Conservation (phyloP, 2,329 filamentous ascomycete species). For the Aspergillus proliferans region DNA sequence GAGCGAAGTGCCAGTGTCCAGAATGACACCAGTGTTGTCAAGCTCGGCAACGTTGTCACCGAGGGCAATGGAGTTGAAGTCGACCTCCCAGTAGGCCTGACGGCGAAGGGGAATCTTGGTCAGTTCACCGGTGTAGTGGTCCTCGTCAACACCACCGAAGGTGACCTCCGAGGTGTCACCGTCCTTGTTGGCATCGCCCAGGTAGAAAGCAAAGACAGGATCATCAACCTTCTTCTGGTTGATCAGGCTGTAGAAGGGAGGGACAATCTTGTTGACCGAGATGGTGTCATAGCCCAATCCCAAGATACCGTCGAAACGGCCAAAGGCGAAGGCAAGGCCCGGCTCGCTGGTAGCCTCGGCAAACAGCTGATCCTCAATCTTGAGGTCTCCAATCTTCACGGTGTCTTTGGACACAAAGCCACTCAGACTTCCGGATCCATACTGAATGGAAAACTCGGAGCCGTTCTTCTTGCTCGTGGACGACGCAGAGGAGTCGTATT, state of each 20-base stretch:
- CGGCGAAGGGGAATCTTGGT: constrained; percentile 90
- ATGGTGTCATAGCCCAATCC: constrained; percentile 93
- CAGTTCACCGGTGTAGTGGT: constrained; percentile 78
- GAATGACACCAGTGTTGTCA: constrained; percentile 90
- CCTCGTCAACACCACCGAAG: constrained; percentile 82
- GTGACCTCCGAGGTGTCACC: constrained; percentile 75
- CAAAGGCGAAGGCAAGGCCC: constrained; percentile 94
- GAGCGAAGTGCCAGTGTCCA: constrained; percentile 96
- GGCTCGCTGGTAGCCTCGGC: constrained; percentile 95
- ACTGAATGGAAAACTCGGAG: constrained; percentile 82
- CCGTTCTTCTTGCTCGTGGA: constrained; percentile 93
- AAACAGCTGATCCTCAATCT: constrained; percentile 84
- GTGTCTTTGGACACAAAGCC: constrained; percentile 90
- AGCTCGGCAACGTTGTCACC: constrained; percentile 81
- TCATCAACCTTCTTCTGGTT: constrained; percentile 85
- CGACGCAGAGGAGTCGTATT: constrained; percentile 87
- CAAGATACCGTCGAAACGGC: constrained; percentile 92
- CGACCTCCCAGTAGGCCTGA: constrained; percentile 99
- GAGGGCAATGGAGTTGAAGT: constrained; percentile 85
- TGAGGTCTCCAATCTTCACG: constrained; percentile 80
- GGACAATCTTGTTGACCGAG: constrained; percentile 91
- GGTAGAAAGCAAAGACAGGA: constrained; percentile 93
- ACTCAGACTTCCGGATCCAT: constrained; percentile 88
- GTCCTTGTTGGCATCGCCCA: constrained; percentile 66
- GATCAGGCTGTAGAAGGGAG: constrained; percentile 94